Evolutionary conservation across 805 yeast species (phyloP), one percentile per base, ranked within the genome.

Genomic region (Candida ipomoeae): DNA sequence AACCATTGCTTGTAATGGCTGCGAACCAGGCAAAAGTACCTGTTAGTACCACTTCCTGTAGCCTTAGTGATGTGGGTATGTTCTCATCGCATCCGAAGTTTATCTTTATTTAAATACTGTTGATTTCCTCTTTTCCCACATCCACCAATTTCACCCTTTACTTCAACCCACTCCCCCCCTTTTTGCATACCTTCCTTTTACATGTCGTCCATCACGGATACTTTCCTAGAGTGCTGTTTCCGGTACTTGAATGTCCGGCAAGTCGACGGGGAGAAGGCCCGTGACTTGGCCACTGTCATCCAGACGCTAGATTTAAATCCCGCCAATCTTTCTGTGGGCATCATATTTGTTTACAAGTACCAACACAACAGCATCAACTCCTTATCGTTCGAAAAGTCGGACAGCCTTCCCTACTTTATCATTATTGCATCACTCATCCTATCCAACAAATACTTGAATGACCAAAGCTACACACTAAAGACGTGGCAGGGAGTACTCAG

Each of bases 401-500:
- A 51, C 40, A 21, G 49, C 32, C 48, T 54, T n/a, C 58, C 51
- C 6, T 56, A 48, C 49, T 56, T 56, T 49, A 38, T 50, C 39
- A 50, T 56, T 14, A 44, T 58, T n/a, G 51, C 60, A 10, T 43
- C 61, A 23, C 58, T 58, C 17, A 48, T 56, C 2, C 47, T 58
- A 5, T 53, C 61, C 39, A 58, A 78, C 60, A 78, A 78, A 60
- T 63, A 74, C 20, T 68, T 63, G 51, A 79, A 78, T 58, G 83
- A 78, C 55, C 79, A 74, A 46, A 71, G 76, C 39, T 78, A 76
- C 53, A 76, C 81, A 2, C 64, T 75, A 56, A 77, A 77, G 54
- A 78, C 82, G 21, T 75, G 83, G 83, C 63, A 75, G 10, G 62
- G 57, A 51, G 50, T 58, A 10, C 48, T 58, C 11, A 26, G 38